Evolutionary conservation across 2,329 filamentous ascomycete genomes (phyloP), one percentile per base, ranked within the genome.

Genomic region (Trichoderma cornu-damae): DNA sequence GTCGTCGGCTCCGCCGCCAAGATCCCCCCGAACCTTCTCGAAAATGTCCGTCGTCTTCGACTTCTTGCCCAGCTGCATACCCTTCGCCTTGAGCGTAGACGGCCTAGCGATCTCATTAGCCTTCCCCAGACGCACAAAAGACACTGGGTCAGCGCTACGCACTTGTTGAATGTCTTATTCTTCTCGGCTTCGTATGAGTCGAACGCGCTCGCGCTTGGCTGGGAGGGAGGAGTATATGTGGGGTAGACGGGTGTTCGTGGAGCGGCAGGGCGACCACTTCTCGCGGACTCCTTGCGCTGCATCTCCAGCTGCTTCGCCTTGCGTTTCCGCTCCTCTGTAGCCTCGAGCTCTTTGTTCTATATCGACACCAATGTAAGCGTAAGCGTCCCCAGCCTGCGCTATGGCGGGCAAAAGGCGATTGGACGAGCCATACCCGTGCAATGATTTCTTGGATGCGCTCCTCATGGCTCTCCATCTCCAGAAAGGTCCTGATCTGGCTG

Each of bases 381-480:
- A 34, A n/a, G 47, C 28, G 8, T 4, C 8, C 4, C 7, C n/a
- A n/a, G n/a, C n/a, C n/a, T n/a, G n/a, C n/a, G 32, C 37, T 18
- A 46, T 6, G 0, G 16, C 6, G 4, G n/a, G 46, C 62, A 24
- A 3, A 35, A n/a, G n/a, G 9, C 24, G 47, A 24, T 40, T n/a
- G 46, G 14, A n/a, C n/a, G n/a, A 16, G 11, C 22, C 79, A 61
- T 84, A 93, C 89, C 71, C 90, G 82, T 61, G 91, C 90, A 69
- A 96, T 96, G 62, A 96, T 99, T 71, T 96, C 94, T 74, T 99
- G 94, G 65, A 99, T 97, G 70, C 94, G 86, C 80, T 99, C 94
- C 75, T 99, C 95, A 69, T 99, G 94, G 74, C 88, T 94, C 75
- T 99, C 94, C 94, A 99, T 99, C 70, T 97, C 95, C 65, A 99